Evolutionary conservation across 805 yeast genomes (phyloP).

Genomic region (Starmerella bombi): DNA sequence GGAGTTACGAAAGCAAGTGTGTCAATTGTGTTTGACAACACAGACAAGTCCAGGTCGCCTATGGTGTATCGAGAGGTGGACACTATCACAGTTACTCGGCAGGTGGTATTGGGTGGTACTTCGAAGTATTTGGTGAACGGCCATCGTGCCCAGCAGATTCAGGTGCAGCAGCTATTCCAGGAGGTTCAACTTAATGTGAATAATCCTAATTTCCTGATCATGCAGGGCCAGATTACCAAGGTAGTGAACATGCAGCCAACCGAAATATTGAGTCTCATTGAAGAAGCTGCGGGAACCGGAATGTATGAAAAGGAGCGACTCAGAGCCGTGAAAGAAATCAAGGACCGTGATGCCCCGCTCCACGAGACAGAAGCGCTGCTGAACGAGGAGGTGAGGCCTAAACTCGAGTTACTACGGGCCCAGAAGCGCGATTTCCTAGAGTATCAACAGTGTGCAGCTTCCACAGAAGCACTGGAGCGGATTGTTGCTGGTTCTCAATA

Average conservation of each 20-base stretch:
- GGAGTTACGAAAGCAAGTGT: constrained; percentile 96
- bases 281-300: constrained; percentile 96
- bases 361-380: constrained; percentile 60
- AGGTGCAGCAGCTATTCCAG: constrained; percentile 80
- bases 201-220: constrained; percentile 90
- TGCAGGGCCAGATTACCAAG: constrained; percentile 98
- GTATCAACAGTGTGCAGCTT: constrained; percentile 71
- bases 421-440: constrained; percentile 77
- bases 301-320: constrained; percentile 89
- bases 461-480: constrained; percentile 59
- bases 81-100: constrained; percentile 74
- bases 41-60: constrained; percentile 64
- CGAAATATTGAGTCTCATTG: constrained; percentile 79
- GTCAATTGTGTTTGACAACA: constrained; percentile 85
- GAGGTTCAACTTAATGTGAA: constrained; percentile 91
- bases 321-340: constrained; percentile 82
- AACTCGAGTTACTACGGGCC: constrained; percentile 60
- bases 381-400: constrained; percentile 85
- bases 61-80: constrained; percentile 68
- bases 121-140: constrained; percentile 90
- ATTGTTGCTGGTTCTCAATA: constrained; percentile 71
- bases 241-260: constrained; percentile 91
- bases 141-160: constrained; percentile 88
- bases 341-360: constrained; percentile 75
- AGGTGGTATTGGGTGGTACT: constrained; percentile 78